Percentiles rank a stretch among this genome's conserved stretches.
Conservation (phyloP, 2,329 filamentous ascomycete genomes). For the Chaetomium olivaceum region DNA sequence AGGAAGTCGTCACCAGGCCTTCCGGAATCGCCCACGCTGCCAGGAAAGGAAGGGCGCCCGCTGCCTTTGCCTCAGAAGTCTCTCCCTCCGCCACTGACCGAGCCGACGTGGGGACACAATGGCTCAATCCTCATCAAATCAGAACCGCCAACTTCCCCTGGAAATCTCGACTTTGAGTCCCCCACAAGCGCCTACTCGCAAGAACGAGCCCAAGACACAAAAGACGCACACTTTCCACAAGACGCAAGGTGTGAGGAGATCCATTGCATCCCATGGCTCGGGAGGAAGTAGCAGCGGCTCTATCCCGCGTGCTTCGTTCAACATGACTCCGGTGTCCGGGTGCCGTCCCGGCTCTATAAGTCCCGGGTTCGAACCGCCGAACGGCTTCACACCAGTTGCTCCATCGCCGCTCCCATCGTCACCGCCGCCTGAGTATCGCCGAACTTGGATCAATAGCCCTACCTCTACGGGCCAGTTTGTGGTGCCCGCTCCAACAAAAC, state of each 20-base stretch:
- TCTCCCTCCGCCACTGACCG: conserved; percentile 12
- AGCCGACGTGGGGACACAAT: conserved; percentile 13
- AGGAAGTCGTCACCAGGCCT: neutral
- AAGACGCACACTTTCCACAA: neutral
- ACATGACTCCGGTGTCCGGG: conserved; percentile 1
- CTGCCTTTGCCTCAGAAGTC: conserved; percentile 3
- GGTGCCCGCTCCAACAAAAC: conserved; percentile 2
- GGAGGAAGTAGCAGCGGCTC: neutral
- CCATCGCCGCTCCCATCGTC: conserved; percentile 7
- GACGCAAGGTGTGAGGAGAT: neutral
- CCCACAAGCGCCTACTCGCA: neutral
- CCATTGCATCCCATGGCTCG: neutral
- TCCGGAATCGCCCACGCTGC: conserved; percentile 16
- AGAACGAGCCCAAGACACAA: neutral
- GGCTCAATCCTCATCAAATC: conserved; percentile 14
- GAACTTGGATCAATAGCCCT: conserved; percentile 7
- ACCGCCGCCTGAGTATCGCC: conserved; percentile 17
- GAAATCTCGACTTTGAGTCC: conserved; percentile 1
- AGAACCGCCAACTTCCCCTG: conserved; percentile 4
- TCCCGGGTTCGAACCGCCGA: neutral
- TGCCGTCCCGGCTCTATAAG: neutral
- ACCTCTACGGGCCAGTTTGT: neutral
- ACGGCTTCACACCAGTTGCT: neutral
- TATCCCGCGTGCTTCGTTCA: neutral
- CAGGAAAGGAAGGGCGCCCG: neutral